Conservation (phyloP, 2,329 filamentous ascomycete species). For the Allantophomopsis cytisporea region DNA sequence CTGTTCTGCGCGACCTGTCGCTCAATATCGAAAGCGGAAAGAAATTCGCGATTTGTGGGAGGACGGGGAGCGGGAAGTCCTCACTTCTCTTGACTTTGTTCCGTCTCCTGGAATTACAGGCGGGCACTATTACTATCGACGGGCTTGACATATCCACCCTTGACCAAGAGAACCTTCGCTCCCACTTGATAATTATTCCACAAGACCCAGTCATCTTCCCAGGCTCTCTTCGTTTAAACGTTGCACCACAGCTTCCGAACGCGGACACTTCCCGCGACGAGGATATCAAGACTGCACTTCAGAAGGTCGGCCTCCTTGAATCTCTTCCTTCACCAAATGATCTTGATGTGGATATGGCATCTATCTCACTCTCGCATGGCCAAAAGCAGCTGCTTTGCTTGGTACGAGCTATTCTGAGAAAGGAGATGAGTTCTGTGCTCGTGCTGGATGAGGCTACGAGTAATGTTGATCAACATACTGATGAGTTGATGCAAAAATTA, state of each 20-base stretch:
- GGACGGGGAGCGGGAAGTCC: conserved; percentile 31
- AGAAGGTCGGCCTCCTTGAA: too few relatives aligned
- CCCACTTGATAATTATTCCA: conserved; percentile 17
- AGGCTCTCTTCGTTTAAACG: conserved; percentile 1
- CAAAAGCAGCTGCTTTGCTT: not conserved
- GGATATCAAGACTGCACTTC: too few relatives aligned
- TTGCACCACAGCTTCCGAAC: not conserved
- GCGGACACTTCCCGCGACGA: too few relatives aligned
- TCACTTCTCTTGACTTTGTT: conserved; percentile 30
- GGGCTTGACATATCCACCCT: conserved; percentile 27
- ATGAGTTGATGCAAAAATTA: not conserved
- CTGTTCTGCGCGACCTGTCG: conserved; percentile 1
- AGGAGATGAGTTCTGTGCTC: not conserved
- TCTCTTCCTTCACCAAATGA: too few relatives aligned
- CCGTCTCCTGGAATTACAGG: conserved; percentile 27
- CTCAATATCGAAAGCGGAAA: conserved; percentile 19
- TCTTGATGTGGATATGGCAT: too few relatives aligned
- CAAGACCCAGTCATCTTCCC: conserved; percentile 2
- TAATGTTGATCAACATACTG: not conserved
- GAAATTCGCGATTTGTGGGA: conserved; percentile 34
- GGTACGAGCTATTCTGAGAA: not conserved
- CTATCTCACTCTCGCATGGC: not conserved
- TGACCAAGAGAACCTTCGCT: conserved; percentile 25
- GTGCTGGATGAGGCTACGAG: not conserved
- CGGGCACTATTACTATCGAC: conserved; percentile 31